Base-by-base conservation (phyloP, 805 yeast genomes). In the Lachancea mirantina region DNA sequence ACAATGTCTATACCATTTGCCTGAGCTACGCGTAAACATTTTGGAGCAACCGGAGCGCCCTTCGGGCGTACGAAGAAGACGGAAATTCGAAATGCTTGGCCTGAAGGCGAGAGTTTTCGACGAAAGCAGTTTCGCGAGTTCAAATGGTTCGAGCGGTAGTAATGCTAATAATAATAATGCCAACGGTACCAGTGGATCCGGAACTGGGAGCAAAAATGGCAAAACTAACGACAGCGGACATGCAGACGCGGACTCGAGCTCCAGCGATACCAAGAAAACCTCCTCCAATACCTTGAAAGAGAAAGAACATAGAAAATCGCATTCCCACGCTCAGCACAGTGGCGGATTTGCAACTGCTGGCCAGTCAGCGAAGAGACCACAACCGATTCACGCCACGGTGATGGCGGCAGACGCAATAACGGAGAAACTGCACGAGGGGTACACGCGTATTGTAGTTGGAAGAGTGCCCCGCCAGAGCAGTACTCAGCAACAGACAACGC, bases 1-100 rank as follows among this genome's bases (percentile, higher is more conserved):
- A 15, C 98, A 92, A 55, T 84, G 94, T 44, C 68, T 89, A 7
- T 89, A 74, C 63, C 78, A 82, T 59, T 70, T 89, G 3, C 68
- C 71, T 16, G 70, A 69, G 18, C 85, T 92, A 49, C 70, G 96
- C 28, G 57, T 64, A 11, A 67, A 66, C 33, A 52, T 82, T 2
- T 54, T 76, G 30, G 58, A 62, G 32, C 67, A 65, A 39, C 82
- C 82, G 3, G 42, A 47, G 6, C 57, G 62, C 30, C 60, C 56
- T 26, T 43, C 54, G 3, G 30, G 27, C 2, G 23, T 38, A 6
- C 40, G 39, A 34, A 55, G 70, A 37, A 58, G 50, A 30, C 55
- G 74, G 38, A 68, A 67, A 43, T 43, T 47, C 8, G 46, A 45
- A 13, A 65, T 68, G 46, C 45, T 51, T 1, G 76, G 77, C 1